Evolutionary conservation across 2,329 filamentous ascomycete genomes (phyloP).

Genomic region (Rutstroemia sp.): DNA sequence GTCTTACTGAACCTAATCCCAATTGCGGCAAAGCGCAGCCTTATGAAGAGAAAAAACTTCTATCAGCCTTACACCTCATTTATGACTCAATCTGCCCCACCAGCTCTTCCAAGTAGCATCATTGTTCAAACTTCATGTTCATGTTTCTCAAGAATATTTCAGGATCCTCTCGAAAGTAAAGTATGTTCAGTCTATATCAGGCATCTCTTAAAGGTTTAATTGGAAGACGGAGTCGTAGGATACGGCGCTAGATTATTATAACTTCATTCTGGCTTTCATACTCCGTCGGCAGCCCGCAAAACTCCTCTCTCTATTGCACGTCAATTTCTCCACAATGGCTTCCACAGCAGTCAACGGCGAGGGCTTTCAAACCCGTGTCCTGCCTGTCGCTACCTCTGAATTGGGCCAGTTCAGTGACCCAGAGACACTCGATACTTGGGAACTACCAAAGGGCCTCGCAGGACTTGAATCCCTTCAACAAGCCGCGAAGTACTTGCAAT

Average conservation of each 20-base stretch:
- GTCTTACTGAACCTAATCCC: no score
- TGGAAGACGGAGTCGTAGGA: slow-evolving; percentile 26
- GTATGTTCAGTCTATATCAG: slow-evolving; percentile 19
- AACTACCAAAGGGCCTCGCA: slow-evolving; percentile 14
- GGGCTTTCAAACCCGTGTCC: slow-evolving; percentile 19
- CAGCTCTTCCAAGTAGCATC: not conserved
- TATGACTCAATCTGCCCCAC: not conserved
- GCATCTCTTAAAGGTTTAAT: slow-evolving; percentile 15
- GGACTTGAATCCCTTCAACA: slow-evolving; percentile 17
- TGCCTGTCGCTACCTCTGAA: slow-evolving; percentile 15
- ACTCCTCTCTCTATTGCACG: slow-evolving; percentile 9
- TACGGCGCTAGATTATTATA: slow-evolving; percentile 18
- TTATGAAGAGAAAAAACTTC: no score
- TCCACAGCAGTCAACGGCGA: slow-evolving; percentile 11
- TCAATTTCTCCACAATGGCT: slow-evolving; percentile 17
- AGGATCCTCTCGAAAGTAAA: slow-evolving; percentile 8
- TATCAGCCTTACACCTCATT: not conserved
- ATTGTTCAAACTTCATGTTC: no score
- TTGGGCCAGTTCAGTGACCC: slow-evolving; percentile 22
- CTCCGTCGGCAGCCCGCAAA: slow-evolving; percentile 9
- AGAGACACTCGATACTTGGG: slow-evolving; percentile 24
- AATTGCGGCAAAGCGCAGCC: no score
- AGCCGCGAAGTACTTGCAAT: slow-evolving; percentile 24
- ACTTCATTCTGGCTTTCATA: slow-evolving; percentile 17
- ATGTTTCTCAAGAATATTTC: not conserved